phyloP scores from a whole-genome alignment of 2,329 filamentous ascomycete genomes.

The Exophiala sp. region DNA sequence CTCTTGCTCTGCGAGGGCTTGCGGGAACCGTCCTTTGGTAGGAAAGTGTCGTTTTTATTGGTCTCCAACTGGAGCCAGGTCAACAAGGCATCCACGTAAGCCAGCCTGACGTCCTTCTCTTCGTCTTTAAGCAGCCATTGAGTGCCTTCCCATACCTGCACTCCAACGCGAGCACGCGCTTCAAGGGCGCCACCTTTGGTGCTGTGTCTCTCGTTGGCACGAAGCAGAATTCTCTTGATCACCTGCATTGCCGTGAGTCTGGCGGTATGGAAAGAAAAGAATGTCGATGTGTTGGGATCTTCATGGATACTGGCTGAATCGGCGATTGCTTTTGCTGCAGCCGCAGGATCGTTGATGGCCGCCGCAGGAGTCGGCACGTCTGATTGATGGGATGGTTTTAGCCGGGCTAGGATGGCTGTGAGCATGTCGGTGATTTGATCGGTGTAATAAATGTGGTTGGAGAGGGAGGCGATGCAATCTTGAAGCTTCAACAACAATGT shows the following conservation, averaged over 20 bases:
- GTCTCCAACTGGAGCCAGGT: constrained; percentile 84
- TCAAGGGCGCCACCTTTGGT: constrained; percentile 57
- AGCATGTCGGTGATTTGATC: constrained; percentile 97
- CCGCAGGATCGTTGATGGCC: constrained; percentile 47
- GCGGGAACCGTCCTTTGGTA: constrained; percentile 52
- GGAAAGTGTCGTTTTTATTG: constrained; percentile 57
- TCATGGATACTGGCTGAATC: constrained; percentile 48
- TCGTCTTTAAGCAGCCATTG: constrained; percentile 84
- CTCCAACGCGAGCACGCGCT: constrained; percentile 66
- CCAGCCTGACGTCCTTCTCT: constrained; percentile 69
- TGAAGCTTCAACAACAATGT: constrained; percentile 67
- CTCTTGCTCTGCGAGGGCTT: constrained; percentile 42
- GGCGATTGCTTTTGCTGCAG: constrained; percentile 45
- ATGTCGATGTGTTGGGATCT: constrained; percentile 50
- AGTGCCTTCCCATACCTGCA: constrained; percentile 91
- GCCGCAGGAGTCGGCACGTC: constrained; percentile 42
- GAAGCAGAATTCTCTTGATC: constrained; percentile 73
- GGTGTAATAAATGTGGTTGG: constrained; percentile 92
- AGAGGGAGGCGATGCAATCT: constrained; percentile 79
- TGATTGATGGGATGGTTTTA: constrained; percentile 58
- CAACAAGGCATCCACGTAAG: constrained; percentile 75
- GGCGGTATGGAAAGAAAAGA: constrained; percentile 59
- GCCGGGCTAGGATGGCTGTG: constrained; percentile 65
- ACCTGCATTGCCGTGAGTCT: constrained; percentile 64
- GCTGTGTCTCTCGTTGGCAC: constrained; percentile 66